Evolutionary conservation across 192 early-diverging fungal genomes (phyloP).

Genomic region (Rhizophagus clarus): DNA sequence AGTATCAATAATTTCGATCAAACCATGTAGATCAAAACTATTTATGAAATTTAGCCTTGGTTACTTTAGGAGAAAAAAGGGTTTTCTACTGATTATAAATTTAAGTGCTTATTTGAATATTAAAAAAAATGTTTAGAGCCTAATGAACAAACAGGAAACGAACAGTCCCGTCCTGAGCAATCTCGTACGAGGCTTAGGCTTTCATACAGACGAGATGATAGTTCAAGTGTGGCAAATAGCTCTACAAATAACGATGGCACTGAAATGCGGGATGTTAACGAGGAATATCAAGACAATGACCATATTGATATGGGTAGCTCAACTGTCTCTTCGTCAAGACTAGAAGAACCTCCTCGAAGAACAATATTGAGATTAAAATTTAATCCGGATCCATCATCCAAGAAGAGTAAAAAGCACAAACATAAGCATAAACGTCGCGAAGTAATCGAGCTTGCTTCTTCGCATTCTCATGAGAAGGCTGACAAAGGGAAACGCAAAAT

Average conservation of each 20-base stretch:
- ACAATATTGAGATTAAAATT: constrained; percentile 6
- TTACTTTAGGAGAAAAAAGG: no score
- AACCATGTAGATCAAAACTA: no score
- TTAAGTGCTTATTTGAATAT: no score
- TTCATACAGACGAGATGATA: neutral
- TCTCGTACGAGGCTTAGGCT: neutral
- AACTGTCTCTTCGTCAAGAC: neutral
- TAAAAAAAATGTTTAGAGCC: neutral
- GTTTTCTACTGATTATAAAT: no score
- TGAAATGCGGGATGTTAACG: no score
- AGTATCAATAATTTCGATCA: no score
- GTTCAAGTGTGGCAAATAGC: neutral
- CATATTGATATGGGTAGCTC: neutral
- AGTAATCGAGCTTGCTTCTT: neutral
- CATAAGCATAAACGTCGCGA: neutral
- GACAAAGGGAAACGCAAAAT: neutral
- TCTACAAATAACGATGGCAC: neutral
- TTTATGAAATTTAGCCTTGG: no score
- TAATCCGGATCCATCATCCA: neutral
- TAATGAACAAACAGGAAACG: neutral
- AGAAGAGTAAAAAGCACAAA: neutral
- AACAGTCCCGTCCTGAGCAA: neutral
- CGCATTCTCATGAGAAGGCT: constrained; percentile 4
- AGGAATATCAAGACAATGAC: neutral
- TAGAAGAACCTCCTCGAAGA: neutral